Conservation (phyloP, 345 rosid genomes). For the Gossypium turneri region DNA sequence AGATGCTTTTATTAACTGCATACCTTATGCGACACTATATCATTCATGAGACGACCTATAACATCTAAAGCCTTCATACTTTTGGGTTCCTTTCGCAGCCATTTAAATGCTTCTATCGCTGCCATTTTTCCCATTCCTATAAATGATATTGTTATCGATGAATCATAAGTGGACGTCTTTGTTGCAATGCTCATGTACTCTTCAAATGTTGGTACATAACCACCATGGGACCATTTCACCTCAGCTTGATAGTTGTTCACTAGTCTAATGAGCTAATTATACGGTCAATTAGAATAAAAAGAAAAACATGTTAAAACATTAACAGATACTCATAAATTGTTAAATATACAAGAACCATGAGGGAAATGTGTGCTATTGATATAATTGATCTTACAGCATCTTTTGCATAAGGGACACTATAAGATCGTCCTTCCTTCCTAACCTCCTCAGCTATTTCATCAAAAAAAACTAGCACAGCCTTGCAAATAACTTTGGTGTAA, state of each 20-base stretch:
- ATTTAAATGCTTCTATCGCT: not conserved
- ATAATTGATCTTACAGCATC: not conserved
- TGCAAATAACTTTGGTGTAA: constrained; percentile 9
- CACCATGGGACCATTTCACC: not conserved
- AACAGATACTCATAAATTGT: no score
- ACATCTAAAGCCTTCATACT: not conserved
- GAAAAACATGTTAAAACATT: not conserved
- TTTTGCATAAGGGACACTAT: not conserved
- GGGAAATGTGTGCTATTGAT: not conserved
- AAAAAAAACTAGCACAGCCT: constrained; percentile 1
- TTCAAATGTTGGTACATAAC: not conserved
- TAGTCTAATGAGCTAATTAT: not conserved
- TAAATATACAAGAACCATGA: not conserved
- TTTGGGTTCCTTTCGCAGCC: not conserved
- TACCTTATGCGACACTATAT: not conserved
- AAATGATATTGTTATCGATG: not conserved
- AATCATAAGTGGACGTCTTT: not conserved
- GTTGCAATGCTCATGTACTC: not conserved
- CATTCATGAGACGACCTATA: constrained; percentile 1
- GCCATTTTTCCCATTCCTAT: not conserved
- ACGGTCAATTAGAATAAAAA: not conserved
- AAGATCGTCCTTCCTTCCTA: not conserved
- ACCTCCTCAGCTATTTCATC: not conserved
- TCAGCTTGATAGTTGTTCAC: not conserved
- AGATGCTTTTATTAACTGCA: not conserved